Evolutionary conservation across 1,139 yeast genomes (phyloP).

Genomic region (Diutina mesorugosa): DNA sequence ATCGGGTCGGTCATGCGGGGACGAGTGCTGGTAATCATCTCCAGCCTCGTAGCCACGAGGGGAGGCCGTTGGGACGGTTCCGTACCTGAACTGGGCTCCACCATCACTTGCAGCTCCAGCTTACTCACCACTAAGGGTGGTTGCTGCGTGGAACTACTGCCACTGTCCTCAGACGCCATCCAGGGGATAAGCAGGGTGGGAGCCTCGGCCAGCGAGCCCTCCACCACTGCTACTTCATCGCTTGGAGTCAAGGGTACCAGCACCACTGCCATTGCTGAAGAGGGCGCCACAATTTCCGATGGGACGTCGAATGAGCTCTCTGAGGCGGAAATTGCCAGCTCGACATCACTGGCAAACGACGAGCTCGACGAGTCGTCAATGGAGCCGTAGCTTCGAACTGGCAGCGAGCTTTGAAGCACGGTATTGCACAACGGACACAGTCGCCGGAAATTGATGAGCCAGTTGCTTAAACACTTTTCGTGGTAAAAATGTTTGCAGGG

Average conservation of each 20-base stretch:
- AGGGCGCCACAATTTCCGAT: background rate
- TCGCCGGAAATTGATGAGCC: conserved; percentile 32
- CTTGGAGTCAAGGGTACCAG: background rate
- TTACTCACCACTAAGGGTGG: background rate
- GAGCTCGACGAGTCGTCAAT: background rate
- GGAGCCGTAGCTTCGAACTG: background rate
- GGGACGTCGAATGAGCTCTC: background rate
- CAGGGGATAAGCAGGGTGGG: background rate
- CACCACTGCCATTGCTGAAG: background rate
- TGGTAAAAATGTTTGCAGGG: conserved; percentile 34
- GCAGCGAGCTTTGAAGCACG: background rate
- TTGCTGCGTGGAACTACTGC: no score
- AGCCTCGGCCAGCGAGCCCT: background rate
- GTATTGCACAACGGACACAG: conserved; percentile 34
- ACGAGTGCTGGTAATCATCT: background rate
- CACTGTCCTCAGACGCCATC: background rate
- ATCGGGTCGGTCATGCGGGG: background rate
- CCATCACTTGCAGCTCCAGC: background rate
- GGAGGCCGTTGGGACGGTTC: background rate
- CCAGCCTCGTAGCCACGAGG: background rate
- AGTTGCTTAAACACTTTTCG: conserved; percentile 30
- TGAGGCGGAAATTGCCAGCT: background rate
- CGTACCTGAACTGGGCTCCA: background rate
- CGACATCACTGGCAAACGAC: background rate
- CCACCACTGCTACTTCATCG: background rate